phyloP scores from a whole-genome alignment of 1,284 basidiomycete species.

The Leccinum solheimii region DNA sequence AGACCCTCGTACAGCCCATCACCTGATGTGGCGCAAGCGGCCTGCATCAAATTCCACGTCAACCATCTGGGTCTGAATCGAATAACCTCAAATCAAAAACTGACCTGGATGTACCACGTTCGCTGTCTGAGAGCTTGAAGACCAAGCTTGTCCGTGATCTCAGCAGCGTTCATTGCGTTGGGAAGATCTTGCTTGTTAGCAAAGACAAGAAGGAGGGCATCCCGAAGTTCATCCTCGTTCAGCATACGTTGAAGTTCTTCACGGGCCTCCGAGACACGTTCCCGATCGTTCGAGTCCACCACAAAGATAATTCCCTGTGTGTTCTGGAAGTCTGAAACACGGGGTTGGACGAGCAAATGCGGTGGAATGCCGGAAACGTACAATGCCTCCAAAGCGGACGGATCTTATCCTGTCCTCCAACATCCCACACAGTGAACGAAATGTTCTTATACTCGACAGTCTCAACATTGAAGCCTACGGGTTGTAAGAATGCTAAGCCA shows the following conservation, averaged over 20 bases:
- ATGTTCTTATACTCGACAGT: conserved; percentile 93
- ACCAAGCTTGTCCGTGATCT: conserved; percentile 99
- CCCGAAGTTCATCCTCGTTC: conserved; percentile 99
- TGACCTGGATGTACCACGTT: conserved; percentile 98
- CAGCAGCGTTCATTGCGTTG: conserved; percentile 99
- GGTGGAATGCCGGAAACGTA: conserved; percentile 43
- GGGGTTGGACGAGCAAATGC: conserved; percentile 26
- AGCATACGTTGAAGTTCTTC: conserved; percentile 99
- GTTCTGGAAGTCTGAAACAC: conserved; percentile 93
- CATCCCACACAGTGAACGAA: conserved; percentile 90
- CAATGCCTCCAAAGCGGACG: conserved; percentile 98
- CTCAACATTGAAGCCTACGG: conserved; percentile 96
- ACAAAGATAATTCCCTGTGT: conserved; percentile 99
- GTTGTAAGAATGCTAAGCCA: conserved; percentile 26
- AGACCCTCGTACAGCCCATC: conserved; percentile 99
- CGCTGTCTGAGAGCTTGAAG: conserved; percentile 96
- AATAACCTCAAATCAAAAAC: conserved; percentile 25
- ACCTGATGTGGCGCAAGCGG: conserved; percentile 98
- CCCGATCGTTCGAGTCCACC: conserved; percentile 99
- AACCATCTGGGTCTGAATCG: conserved; percentile 9
- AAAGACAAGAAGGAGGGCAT: conserved; percentile 97
- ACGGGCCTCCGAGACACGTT: conserved; percentile 98
- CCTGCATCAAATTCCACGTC: conserved; percentile 47
- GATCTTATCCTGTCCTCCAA: conserved; percentile 87
- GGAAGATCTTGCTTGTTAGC: conserved; percentile 99